Conservation (phyloP, 352 stramenopile species). For the Pythium dissimile region DNA sequence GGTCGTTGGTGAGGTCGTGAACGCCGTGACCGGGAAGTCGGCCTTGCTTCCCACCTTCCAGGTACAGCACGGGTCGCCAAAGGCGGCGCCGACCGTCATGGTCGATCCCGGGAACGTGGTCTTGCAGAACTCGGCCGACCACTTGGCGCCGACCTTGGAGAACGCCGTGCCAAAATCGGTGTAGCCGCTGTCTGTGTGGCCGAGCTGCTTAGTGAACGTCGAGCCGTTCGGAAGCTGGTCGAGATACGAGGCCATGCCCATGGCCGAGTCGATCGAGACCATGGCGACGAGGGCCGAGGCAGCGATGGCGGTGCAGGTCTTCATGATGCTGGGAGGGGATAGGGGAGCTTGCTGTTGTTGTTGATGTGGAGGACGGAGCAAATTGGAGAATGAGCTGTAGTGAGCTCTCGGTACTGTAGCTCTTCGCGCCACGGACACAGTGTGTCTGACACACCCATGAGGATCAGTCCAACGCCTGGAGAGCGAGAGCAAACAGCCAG, state of each 20-base stretch:
- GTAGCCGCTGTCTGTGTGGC: constrained; percentile 26
- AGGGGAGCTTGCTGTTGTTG: background rate
- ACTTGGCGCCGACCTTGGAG: constrained; percentile 19
- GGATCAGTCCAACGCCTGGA: background rate
- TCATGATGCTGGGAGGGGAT: constrained; percentile 26
- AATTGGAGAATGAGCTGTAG: background rate
- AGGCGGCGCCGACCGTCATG: constrained; percentile 46
- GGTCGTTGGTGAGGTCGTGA: background rate
- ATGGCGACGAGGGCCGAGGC: constrained; percentile 77
- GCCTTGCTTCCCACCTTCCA: constrained; percentile 26
- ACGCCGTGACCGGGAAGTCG: background rate
- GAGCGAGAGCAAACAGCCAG: background rate
- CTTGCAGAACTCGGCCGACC: constrained; percentile 31
- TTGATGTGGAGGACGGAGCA: background rate
- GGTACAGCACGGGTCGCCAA: constrained; percentile 51
- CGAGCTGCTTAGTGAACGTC: constrained; percentile 28
- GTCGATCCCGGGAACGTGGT: constrained; percentile 28
- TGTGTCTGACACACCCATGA: background rate
- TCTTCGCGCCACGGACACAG: background rate
- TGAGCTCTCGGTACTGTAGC: background rate
- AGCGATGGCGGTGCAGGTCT: constrained; percentile 70
- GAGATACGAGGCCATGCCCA: constrained; percentile 30
- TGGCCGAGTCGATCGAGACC: constrained; percentile 69
- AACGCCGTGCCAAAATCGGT: constrained; percentile 37
- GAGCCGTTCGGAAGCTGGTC: constrained; percentile 37